phyloP scores from a whole-genome alignment of 176 grass and related monocot genomes.

The Guadua angustifolia region DNA sequence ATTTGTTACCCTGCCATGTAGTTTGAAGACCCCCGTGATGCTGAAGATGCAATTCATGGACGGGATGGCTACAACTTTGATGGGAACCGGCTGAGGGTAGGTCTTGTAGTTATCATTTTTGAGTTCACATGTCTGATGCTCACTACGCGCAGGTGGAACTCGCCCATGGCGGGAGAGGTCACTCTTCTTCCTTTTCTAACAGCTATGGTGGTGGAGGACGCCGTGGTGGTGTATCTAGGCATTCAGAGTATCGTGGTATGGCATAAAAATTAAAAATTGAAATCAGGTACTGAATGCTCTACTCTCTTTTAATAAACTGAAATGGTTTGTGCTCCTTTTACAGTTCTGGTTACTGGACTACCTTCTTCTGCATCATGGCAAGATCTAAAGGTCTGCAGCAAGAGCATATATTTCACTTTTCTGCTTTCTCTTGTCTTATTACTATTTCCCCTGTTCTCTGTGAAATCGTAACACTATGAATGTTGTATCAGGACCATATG shows the following conservation, averaged over 20 bases:
- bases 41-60: constrained; percentile 76
- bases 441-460: not conserved
- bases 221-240: constrained; percentile 71
- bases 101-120: constrained; percentile 8
- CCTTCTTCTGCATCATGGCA: constrained; percentile 91
- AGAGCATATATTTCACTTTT: constrained; percentile 3
- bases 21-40: constrained; percentile 81
- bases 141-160: constrained; percentile 63
- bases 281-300: not conserved
- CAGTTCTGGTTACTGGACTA: constrained; percentile 77
- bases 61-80: constrained; percentile 86
- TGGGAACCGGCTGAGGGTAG: constrained; percentile 66
- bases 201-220: constrained; percentile 55
- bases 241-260: constrained; percentile 75
- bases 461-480: not conserved
- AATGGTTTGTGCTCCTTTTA: not conserved
- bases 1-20: constrained; percentile 20
- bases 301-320: not conserved
- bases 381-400: constrained; percentile 71
- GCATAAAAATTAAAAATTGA: not conserved
- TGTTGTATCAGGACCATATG: constrained; percentile 70
- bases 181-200: constrained; percentile 59
- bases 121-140: constrained; percentile 11
- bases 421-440: not conserved
- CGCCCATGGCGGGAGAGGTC: constrained; percentile 72